Base-by-base conservation (phyloP, 2,329 filamentous ascomycete genomes). In the Alternaria brassicae region DNA sequence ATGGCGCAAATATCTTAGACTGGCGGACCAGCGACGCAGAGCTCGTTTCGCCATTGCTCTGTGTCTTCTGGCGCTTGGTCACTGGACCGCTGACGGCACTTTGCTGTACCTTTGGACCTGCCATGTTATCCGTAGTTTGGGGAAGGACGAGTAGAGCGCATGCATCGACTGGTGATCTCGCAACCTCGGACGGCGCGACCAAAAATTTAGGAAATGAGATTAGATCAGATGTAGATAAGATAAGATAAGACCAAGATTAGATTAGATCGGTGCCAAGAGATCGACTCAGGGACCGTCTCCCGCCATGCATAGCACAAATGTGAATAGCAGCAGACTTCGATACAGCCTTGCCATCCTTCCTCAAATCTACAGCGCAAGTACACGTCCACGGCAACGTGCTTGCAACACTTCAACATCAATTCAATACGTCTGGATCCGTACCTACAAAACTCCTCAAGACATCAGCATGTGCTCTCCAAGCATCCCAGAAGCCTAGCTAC, bases 1-100 rank as follows among this genome's bases (percentile, higher is more conserved):
- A 98, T 1, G 95, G 94, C 70, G 93, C 91, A 82, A 99, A 98
- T 68, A 98, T 92, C 74, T 88, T 87, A 10, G 93, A 96, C 81
- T 80, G 61, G 65, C 78, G 63, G 65, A 82, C 72, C 42, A 79
- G 66, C 4, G 71, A 78, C 61, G 79, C 80, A 56, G 76, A 70
- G 57, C 73, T 72, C 61, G 82, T 78, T 62, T 81, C 79, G 47
- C 48, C 28, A 50, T 60, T 55, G 65, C 60, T 59, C 62, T 73
- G 54, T 60, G 70, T 62, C 60, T 72, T 78, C 61, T 75, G 74
- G 65, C 93, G 88, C 83, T 97, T 97, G 60, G 84, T 84, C 67
- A 90, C 79, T 53, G 88, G 91, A 44, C 72, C 73, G 64, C 69
- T 69, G 40, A 55, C 36, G 17, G 60, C 40, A 7, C 27, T 50